A percentile compares a stretch with the other conserved stretches of the same genome.
These are phyloP conservation scores for Colletotrichum sp. DNA, from an alignment of 2,329 filamentous ascomycete genomes.

Conservation along the genomic window DNA sequence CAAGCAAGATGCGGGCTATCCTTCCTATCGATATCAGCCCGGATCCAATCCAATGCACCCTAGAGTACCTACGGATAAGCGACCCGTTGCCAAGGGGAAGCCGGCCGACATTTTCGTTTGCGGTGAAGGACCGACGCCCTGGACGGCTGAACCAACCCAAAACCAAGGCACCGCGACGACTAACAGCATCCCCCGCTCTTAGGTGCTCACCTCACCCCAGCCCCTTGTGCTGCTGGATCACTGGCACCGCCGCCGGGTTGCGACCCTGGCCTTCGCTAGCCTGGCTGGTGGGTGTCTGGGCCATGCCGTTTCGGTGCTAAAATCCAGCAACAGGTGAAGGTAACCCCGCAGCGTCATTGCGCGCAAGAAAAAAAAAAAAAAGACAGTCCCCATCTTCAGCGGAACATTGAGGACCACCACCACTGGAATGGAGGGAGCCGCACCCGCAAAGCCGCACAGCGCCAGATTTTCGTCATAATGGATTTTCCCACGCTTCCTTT, in stretches of 20 bases:
- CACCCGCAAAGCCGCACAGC: background rate
- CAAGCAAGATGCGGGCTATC: background rate
- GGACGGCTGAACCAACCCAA: background rate
- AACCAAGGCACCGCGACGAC: background rate
- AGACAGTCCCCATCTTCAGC: slow-evolving; percentile 18
- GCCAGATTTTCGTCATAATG: slow-evolving; percentile 6
- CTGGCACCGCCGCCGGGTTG: slow-evolving; percentile 10
- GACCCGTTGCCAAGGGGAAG: background rate
- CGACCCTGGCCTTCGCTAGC: slow-evolving; percentile 2
- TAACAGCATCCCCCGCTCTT: background rate
- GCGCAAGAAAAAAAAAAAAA: background rate
- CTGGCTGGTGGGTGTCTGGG: background rate
- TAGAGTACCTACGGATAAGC: background rate
- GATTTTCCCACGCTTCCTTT: background rate
- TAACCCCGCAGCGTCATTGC: slow-evolving; percentile 13
- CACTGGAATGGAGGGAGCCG: slow-evolving; percentile 8
- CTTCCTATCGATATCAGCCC: background rate
- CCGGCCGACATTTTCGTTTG: background rate
- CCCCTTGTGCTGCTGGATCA: slow-evolving; percentile 6
- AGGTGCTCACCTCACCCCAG: background rate
- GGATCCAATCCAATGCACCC: background rate
- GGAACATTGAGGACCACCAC: slow-evolving; percentile 6
- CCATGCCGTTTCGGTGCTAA: background rate
- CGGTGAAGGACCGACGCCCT: background rate
- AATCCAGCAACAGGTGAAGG: background rate